These are phyloP conservation scores for barrel medic (Medicago truncatula) DNA, from an alignment of 306 rosid species.

Conservation along the genomic window MtrunA17r5.0-ANR NC_053049.1:44047001-44047500, in stretches of 20 bases:
- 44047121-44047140: neutral
- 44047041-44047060: constrained; percentile 58
- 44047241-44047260: constrained; percentile 72
- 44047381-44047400: neutral
- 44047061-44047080: constrained; percentile 64
- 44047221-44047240: constrained; percentile 59
- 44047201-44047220: constrained; percentile 51
- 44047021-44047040: constrained; percentile 66
- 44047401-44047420: neutral
- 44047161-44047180: no score
- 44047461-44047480: neutral
- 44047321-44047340: constrained; percentile 59
- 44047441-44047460: neutral
- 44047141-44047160: no score
- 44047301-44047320: constrained; percentile 54
- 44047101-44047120: neutral
- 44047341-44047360: neutral
- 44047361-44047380: neutral
- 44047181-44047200: neutral
- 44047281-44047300: constrained; percentile 60
- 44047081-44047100: constrained; percentile 69
- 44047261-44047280: constrained; percentile 77
- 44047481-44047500: neutral
- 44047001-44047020: constrained; percentile 71
- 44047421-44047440: no score